Conservation (phyloP, 139 green algal species). For the Chlamydomonas applanata region DNA sequence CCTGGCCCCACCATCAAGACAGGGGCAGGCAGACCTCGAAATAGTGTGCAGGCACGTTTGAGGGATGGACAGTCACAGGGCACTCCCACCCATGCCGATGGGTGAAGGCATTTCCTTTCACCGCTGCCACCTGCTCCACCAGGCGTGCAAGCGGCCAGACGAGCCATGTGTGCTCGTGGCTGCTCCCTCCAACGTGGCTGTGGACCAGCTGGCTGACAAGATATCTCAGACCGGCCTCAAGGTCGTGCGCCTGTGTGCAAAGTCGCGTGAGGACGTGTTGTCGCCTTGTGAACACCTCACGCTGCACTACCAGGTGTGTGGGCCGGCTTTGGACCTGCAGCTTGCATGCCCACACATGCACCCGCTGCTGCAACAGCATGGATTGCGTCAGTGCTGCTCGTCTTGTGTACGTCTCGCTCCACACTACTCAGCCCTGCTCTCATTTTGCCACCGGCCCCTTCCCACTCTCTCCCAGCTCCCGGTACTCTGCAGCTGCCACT, state of each 20-base stretch:
- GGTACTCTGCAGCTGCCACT: no score
- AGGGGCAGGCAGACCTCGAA: not conserved
- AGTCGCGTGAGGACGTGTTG: constrained; percentile 81
- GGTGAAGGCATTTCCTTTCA: no score
- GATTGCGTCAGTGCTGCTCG: no score
- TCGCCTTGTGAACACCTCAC: constrained; percentile 91
- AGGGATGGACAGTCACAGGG: no score
- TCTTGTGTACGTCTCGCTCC: no score
- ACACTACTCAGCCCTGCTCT: no score
- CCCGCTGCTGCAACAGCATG: not conserved
- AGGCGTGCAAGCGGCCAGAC: constrained; percentile 17
- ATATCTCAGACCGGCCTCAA: constrained; percentile 87
- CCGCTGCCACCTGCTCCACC: not conserved
- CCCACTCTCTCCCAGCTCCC: no score
- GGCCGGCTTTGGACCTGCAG: not conserved
- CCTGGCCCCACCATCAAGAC: no score
- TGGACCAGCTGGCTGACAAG: constrained; percentile 97
- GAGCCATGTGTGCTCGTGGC: constrained; percentile 79
- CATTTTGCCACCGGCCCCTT: not conserved
- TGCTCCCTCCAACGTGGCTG: constrained; percentile 95
- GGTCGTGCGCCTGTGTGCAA: constrained; percentile 91
- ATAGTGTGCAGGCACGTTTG: constrained; percentile 47
- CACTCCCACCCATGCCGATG: no score
- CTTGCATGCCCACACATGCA: not conserved
- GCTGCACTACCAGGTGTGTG: constrained; percentile 88